Percentiles rank a stretch among this genome's conserved stretches.
These are phyloP conservation scores for Lactarius pseudohatsudake DNA, from an alignment of 768 basidiomycete genomes.

Conservation along the genomic window DNA sequence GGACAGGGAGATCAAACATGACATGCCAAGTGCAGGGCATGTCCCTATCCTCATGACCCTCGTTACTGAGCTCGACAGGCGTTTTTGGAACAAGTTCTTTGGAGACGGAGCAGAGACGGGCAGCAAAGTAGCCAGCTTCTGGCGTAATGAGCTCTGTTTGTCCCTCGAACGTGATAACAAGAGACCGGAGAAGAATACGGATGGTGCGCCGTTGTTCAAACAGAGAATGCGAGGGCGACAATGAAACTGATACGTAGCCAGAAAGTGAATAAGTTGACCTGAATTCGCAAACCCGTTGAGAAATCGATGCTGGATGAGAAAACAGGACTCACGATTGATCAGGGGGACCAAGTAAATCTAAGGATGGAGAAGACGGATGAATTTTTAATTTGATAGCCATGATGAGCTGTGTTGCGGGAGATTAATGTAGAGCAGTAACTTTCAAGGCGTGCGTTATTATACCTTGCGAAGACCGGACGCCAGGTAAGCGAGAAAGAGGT, in stretches of 20 bases:
- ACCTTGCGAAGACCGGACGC: not conserved
- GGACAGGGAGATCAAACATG: conserved; percentile 78
- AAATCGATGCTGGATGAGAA: conserved; percentile 9
- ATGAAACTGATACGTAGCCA: conserved; percentile 68
- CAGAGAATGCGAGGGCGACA: conserved; percentile 56
- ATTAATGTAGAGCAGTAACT: not conserved
- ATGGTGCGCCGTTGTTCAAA: conserved; percentile 54
- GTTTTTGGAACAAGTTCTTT: conserved; percentile 58
- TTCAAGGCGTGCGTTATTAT: conserved; percentile 11
- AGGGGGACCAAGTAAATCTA: conserved; percentile 72
- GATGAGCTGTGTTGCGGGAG: conserved; percentile 3
- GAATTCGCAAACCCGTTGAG: conserved; percentile 1
- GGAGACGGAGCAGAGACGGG: conserved; percentile 66
- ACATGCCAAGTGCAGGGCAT: conserved; percentile 70
- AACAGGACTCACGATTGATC: conserved; percentile 55
- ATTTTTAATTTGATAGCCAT: conserved; percentile 73
- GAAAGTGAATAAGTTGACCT: conserved; percentile 89
- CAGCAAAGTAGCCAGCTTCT: conserved; percentile 61
- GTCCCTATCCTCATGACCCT: conserved; percentile 56
- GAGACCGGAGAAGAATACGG: conserved; percentile 61
- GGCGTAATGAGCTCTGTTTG: conserved; percentile 73
- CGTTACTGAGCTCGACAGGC: conserved; percentile 61
- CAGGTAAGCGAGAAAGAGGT: not conserved
- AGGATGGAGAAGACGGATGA: conserved; percentile 50
- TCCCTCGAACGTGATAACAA: conserved; percentile 80